Evolutionary conservation across 2,329 filamentous ascomycete genomes (phyloP), one percentile per base, ranked within the genome.

Genomic region (Claviceps fusiformis): DNA sequence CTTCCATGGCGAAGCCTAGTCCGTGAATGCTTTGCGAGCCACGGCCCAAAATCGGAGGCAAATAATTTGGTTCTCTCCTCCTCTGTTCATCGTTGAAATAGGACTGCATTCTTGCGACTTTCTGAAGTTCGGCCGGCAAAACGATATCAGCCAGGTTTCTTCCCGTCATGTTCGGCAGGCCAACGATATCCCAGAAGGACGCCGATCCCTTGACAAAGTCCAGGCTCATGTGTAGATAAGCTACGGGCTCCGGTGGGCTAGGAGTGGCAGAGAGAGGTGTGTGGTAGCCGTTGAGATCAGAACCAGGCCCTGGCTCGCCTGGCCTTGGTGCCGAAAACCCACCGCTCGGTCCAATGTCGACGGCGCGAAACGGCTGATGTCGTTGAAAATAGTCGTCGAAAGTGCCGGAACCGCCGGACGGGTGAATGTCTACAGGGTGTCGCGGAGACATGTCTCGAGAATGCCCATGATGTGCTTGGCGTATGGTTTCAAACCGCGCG

Each of bases 41-140:
- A 56, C 75, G 75, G 43, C 72, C 74, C 57, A 80, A 75, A n/a
- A 85, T 84, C 1, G 82, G 82, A 4, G 82, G 81, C 24, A 85
- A 71, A 63, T 85, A 84, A 49, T 80, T 81, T 19, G 81, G 81
- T 35, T 82, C 79, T 55, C 74, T 79, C 59, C 74, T 71, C 37
- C 73, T 69, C 57, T 81, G 80, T 59, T 85, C 81, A 17, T 78
- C 75, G 53, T 80, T 74, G 50, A 86, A 71, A 52, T 73, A 71
- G 50, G 71, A 72, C 59, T 79, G 77, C 48, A 83, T 66, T 9
- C 67, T 68, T 45, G 69, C 62, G 5, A 82, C 69, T 57, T 75
- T 80, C 1, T 80, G 76, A 13, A 75, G 72, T 49, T 85, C 82
- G 35, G 67, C 66, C 0, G 71, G 63, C 41, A 70, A 67, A 8